These are phyloP conservation scores for Theobroma grandiflorum DNA, from an alignment of 441 rosid genomes.

Conservation along the genomic window DNA sequence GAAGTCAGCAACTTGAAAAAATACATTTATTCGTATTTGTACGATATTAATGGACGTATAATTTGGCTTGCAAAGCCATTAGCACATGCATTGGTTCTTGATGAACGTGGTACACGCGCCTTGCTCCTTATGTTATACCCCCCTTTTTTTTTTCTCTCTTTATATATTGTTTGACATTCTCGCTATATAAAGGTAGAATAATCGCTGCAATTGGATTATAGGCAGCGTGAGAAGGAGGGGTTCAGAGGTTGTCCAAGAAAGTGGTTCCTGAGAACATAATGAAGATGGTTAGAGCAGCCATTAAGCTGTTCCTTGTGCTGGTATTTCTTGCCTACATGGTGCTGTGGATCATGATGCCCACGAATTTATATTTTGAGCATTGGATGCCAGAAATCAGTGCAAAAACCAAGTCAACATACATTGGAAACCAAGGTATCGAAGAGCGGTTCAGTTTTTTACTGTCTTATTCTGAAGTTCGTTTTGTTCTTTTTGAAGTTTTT, in stretches of 20 bases:
- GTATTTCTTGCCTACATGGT: conserved; percentile 53
- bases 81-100: no score
- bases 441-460: neutral
- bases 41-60: conserved; percentile 14
- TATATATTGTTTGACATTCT: neutral
- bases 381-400: conserved; percentile 47
- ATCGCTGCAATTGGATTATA: neutral
- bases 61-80: conserved; percentile 24
- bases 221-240: neutral
- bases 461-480: no score
- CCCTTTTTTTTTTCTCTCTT: neutral
- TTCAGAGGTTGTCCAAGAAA: neutral
- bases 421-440: conserved; percentile 50
- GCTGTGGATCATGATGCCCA: conserved; percentile 57
- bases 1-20: no score
- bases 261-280: conserved; percentile 11
- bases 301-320: conserved; percentile 28
- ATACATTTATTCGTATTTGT: no score
- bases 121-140: no score
- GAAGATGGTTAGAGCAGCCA: conserved; percentile 30
- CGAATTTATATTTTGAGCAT: conserved; percentile 35
- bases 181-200: conserved; percentile 1
- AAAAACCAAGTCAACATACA: conserved; percentile 40
- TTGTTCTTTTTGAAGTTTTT: neutral
- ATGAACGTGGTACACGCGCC: no score